Percentiles rank a stretch among this genome's conserved stretches.
These are phyloP conservation scores for Xylariaceae sp. DNA, from an alignment of 2,329 filamentous ascomycete species.

Conservation along the genomic window DNA sequence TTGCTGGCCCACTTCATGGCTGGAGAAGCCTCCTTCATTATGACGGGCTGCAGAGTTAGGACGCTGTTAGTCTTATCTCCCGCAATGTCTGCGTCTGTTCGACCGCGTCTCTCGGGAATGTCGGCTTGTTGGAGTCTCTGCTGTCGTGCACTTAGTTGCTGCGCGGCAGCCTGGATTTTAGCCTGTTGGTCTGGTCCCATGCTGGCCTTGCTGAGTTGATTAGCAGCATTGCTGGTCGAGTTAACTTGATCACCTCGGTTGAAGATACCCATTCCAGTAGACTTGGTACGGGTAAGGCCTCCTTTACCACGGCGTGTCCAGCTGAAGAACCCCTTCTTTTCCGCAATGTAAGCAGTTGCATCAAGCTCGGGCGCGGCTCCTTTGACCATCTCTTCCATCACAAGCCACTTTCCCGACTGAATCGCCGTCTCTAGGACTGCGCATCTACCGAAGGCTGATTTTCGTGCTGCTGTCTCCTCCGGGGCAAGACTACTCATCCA, in stretches of 20 bases:
- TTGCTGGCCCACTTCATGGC: constrained; percentile 96
- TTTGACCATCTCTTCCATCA: constrained; percentile 95
- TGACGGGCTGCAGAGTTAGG: constrained; percentile 77
- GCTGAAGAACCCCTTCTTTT: constrained; percentile 92
- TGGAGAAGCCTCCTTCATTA: constrained; percentile 80
- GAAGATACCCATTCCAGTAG: constrained; percentile 56
- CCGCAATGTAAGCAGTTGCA: constrained; percentile 81
- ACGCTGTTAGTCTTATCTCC: constrained; percentile 80
- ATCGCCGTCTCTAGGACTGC: constrained; percentile 87
- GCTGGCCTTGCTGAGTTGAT: constrained; percentile 65
- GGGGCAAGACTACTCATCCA: constrained; percentile 96
- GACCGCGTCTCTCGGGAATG: constrained; percentile 44
- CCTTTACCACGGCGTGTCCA: constrained; percentile 66
- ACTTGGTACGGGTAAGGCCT: constrained; percentile 60
- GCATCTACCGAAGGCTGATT: constrained; percentile 90
- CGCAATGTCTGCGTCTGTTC: constrained; percentile 51
- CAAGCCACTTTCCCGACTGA: constrained; percentile 75
- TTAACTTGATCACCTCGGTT: constrained; percentile 40
- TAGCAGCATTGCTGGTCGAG: constrained; percentile 36
- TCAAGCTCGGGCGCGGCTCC: constrained; percentile 82
- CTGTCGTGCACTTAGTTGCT: constrained; percentile 67
- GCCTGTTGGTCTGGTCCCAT: constrained; percentile 89
- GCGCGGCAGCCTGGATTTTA: constrained; percentile 85
- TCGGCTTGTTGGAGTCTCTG: constrained; percentile 41
- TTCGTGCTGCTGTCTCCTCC: constrained; percentile 79